Conservation (phyloP, 805 yeast genomes). For the Clavispora vitiphila region DNA sequence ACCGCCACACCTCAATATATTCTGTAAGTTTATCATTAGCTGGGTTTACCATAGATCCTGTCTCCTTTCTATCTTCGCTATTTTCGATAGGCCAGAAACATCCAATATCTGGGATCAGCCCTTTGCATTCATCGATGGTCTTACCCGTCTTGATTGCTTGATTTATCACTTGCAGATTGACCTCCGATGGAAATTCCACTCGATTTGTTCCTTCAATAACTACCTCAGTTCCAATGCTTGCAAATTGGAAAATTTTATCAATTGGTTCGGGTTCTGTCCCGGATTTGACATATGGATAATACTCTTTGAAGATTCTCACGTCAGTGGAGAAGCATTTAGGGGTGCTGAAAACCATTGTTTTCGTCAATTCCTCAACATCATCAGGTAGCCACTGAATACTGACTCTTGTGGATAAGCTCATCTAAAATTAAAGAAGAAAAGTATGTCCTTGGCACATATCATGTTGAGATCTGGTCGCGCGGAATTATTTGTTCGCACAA, state of each 20-base stretch:
- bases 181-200: conserved; percentile 37
- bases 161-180: conserved; percentile 37
- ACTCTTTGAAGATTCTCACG: conserved; percentile 24
- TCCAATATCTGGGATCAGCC: conserved; percentile 40
- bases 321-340: conserved; percentile 45
- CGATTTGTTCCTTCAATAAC: conserved; percentile 29
- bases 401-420: conserved; percentile 42
- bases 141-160: conserved; percentile 24
- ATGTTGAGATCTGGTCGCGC: background rate
- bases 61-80: conserved; percentile 43
- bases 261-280: conserved; percentile 10
- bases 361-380: conserved; percentile 37
- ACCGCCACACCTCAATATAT: conserved; percentile 54
- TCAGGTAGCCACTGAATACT: conserved; percentile 50
- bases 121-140: conserved; percentile 24
- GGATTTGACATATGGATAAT: conserved; percentile 10
- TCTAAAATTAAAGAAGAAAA: background rate
- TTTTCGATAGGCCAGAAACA: conserved; percentile 34
- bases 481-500: background rate
- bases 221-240: conserved; percentile 47
- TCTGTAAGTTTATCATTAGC: conserved; percentile 36
- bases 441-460: background rate
- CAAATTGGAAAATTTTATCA: conserved; percentile 48
- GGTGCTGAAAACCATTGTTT: conserved; percentile 46
- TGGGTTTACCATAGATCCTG: conserved; percentile 46